Base-by-base conservation (phyloP, 1,284 basidiomycete species). In the Ustilago esculenta region DNA sequence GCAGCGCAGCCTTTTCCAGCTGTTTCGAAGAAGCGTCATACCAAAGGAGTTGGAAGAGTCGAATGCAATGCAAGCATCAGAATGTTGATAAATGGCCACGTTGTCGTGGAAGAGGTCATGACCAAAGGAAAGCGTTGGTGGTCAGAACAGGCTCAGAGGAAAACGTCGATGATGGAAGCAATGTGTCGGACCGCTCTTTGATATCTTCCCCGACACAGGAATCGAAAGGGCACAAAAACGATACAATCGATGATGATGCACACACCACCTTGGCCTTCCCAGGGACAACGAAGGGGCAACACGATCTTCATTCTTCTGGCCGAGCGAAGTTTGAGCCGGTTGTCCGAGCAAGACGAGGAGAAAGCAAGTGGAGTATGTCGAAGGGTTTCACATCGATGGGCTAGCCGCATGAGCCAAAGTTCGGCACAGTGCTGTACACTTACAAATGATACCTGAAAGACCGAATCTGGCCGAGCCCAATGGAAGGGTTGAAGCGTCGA, bases 401-500 rank as follows among this genome's bases (percentile, higher is more conserved):
- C n/a, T 5, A 10, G 33, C 5, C 33, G 33, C 5, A 15, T 17
- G 33, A 17, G 33, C 33, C n/a, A 15, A 34, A 9, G 5, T 34
- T 37, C 20, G 7, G 35, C 35, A 37, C 17, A 7, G 17, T 17
- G 33, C 17, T 14, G 9, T 4, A 20, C 20, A 44, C 42, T 44
- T 44, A 44, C 42, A n/a, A 24, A 29, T 5, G 14, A 33, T 17
- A 23, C 15, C 15, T 33, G 30, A 20, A 23, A 29, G 23, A 12
- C 6, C 17, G 12, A 21, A 33, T 20, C 4, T 17, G 29, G 18
- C 42, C 3, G 18, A 33, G 30, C 42, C 42, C 42, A 44, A 44
- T 44, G 30, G 42, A 44, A 15, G 42, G 42, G 42, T 30, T 44
- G 42, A 44, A 44, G 10, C 6, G 6, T 12, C 10, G 47, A 10